These are phyloP conservation scores for Candida easanensis DNA, from an alignment of 805 yeast genomes.

Conservation along the genomic window DNA sequence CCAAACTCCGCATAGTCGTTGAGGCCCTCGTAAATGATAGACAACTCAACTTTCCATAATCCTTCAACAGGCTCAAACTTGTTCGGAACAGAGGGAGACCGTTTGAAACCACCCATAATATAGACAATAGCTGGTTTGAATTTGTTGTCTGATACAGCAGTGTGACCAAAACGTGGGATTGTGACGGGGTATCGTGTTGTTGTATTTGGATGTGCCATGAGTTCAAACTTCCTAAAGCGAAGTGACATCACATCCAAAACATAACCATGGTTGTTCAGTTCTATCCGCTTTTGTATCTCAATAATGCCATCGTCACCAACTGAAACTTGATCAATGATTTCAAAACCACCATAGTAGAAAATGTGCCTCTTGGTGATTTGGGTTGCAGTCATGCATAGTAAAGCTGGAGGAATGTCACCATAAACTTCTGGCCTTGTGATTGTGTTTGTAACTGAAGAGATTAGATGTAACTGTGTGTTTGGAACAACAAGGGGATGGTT, in stretches of 20 bases:
- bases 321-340: conserved; percentile 30
- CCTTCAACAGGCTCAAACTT: conserved; percentile 36
- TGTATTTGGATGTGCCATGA: conserved; percentile 33
- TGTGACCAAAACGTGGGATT: conserved; percentile 39
- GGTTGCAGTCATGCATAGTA: conserved; percentile 47
- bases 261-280: conserved; percentile 52
- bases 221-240: conserved; percentile 46
- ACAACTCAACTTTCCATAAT: conserved; percentile 40
- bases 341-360: conserved; percentile 71
- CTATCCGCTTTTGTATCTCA: conserved; percentile 38
- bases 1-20: conserved; percentile 36
- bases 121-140: conserved; percentile 33
- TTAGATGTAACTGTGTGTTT: conserved; percentile 35
- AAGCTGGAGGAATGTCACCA: conserved; percentile 50
- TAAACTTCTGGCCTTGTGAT: conserved; percentile 30
- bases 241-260: conserved; percentile 52
- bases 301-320: conserved; percentile 33
- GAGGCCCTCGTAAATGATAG: conserved; percentile 34
- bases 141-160: conserved; percentile 29
- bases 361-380: conserved; percentile 54
- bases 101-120: conserved; percentile 49
- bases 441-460: conserved; percentile 40
- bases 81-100: conserved; percentile 23
- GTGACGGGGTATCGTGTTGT: conserved; percentile 30
- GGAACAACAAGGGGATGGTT: conserved; percentile 41